phyloP scores from a whole-genome alignment of 1,139 yeast genomes.

The Debaryomyces robertsiae region DNA sequence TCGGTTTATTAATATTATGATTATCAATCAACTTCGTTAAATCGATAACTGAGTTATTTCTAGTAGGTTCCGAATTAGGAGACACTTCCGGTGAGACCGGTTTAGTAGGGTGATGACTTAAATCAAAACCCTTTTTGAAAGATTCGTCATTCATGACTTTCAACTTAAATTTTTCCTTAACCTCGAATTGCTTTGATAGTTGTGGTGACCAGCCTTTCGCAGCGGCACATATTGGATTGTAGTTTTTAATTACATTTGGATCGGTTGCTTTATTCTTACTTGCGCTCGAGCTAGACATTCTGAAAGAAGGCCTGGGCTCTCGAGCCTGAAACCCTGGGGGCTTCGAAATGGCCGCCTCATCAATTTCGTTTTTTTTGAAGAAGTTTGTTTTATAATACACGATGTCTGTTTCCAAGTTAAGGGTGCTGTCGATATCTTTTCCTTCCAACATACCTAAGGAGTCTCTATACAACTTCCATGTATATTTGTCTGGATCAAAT shows the following conservation, averaged over 20 bases:
- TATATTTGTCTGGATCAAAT: conserved; percentile 22
- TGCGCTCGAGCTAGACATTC: conserved; percentile 17
- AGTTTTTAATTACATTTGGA: conserved; percentile 19
- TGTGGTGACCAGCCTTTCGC: conserved; percentile 45
- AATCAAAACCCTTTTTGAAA: conserved; percentile 36
- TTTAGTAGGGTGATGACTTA: conserved; percentile 34
- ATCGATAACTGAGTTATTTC: conserved; percentile 47
- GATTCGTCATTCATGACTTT: conserved; percentile 44
- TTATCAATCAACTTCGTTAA: conserved; percentile 39
- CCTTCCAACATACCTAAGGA: conserved; percentile 34
- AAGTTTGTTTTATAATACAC: conserved; percentile 51
- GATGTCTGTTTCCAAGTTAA: conserved; percentile 47
- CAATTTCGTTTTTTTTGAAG: conserved; percentile 40
- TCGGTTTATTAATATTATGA: conserved; percentile 43
- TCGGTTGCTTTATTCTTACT: conserved; percentile 14
- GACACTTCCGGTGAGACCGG: conserved; percentile 50
- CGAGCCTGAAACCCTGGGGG: conserved; percentile 14
- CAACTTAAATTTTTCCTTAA: conserved; percentile 38
- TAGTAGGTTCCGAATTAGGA: conserved; percentile 47
- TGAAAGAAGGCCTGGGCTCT: conserved; percentile 35
- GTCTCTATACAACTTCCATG: conserved; percentile 41
- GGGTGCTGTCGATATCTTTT: conserved; percentile 32
- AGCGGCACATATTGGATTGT: conserved; percentile 41
- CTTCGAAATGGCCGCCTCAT: conserved; percentile 14
- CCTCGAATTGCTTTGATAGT: conserved; percentile 27